A percentile compares a stretch with the other conserved stretches of the same genome.
Conservation (phyloP, 768 basidiomycete species). For the Rhodotorula sphaerocarpa region DNA sequence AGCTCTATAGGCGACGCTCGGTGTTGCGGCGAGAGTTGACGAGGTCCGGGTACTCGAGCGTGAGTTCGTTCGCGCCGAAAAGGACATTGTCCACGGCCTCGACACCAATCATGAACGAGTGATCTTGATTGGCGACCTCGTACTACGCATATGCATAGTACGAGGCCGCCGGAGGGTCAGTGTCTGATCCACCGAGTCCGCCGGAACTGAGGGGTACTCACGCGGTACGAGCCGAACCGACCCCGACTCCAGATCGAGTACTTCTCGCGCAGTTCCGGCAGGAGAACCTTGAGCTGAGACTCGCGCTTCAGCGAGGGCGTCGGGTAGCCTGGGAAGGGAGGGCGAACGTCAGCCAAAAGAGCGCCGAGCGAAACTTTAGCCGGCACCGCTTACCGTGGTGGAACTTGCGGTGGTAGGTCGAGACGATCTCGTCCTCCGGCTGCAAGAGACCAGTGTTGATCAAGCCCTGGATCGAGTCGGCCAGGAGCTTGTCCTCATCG, state of each 20-base stretch:
- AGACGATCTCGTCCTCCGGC: constrained; percentile 45
- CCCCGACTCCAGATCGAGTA: constrained; percentile 44
- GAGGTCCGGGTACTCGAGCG: constrained; percentile 34
- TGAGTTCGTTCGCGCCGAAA: constrained; percentile 20
- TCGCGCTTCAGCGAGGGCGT: constrained; percentile 45
- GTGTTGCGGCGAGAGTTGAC: constrained; percentile 41
- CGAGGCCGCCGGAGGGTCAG: neutral
- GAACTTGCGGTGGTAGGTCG: constrained; percentile 43
- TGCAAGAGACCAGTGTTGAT: constrained; percentile 41
- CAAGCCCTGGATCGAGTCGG: constrained; percentile 44
- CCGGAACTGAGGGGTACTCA: neutral
- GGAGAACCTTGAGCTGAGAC: constrained; percentile 41
- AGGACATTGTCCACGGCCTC: constrained; percentile 43
- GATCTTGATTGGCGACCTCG: constrained; percentile 39
- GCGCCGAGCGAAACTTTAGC: neutral
- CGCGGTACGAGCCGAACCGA: constrained; percentile 39
- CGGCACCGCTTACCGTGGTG: constrained; percentile 27
- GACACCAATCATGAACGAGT: constrained; percentile 41
- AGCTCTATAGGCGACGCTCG: constrained; percentile 34
- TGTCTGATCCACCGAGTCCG: neutral
- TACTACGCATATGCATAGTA: constrained; percentile 9
- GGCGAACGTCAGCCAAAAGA: neutral
- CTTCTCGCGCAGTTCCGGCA: constrained; percentile 42
- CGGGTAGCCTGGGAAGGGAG: constrained; percentile 39
- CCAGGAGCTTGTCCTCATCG: constrained; percentile 42